Evolutionary conservation across 2,329 filamentous ascomycete species (phyloP).

Genomic region (Arthrocladium fulminans): DNA sequence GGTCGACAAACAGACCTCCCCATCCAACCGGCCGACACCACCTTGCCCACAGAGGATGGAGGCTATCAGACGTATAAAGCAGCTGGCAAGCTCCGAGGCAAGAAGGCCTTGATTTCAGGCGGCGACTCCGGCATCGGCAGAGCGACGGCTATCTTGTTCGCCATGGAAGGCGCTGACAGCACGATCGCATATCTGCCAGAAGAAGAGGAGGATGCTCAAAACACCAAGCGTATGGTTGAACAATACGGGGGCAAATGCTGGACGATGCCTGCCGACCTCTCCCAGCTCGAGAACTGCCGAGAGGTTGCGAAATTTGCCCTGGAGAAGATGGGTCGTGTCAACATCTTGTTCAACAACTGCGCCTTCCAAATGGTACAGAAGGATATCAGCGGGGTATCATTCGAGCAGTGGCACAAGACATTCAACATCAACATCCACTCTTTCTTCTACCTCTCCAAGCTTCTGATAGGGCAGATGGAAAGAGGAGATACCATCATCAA

Average conservation of each 20-base stretch:
- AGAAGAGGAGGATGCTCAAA: slow-evolving; percentile 66
- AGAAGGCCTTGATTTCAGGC: slow-evolving; percentile 70
- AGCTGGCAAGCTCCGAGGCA: slow-evolving; percentile 65
- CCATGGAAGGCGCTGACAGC: slow-evolving; percentile 68
- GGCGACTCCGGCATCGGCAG: slow-evolving; percentile 74
- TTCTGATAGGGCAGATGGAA: slow-evolving; percentile 64
- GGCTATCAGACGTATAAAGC: slow-evolving; percentile 63
- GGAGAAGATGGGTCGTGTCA: slow-evolving; percentile 57
- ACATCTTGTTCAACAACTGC: slow-evolving; percentile 61
- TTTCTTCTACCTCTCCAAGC: slow-evolving; percentile 73
- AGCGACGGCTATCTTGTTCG: slow-evolving; percentile 65
- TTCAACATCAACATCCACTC: slow-evolving; percentile 79
- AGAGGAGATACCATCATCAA: slow-evolving; percentile 73
- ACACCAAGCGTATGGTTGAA: slow-evolving; percentile 64
- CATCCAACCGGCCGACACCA: slow-evolving; percentile 51
- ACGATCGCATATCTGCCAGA: slow-evolving; percentile 66
- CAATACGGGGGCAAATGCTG: slow-evolving; percentile 57
- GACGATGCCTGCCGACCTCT: slow-evolving; percentile 56
- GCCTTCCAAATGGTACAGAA: slow-evolving; percentile 66
- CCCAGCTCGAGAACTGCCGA: slow-evolving; percentile 57
- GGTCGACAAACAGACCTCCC: slow-evolving; percentile 49
- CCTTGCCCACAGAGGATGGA: slow-evolving; percentile 59
- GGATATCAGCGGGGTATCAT: slow-evolving; percentile 61
- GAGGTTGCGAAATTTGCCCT: slow-evolving; percentile 59
- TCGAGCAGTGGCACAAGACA: slow-evolving; percentile 71